These are phyloP conservation scores for Gyromitra esculenta DNA, from an alignment of 2,329 filamentous ascomycete genomes.

Conservation along the genomic window DNA sequence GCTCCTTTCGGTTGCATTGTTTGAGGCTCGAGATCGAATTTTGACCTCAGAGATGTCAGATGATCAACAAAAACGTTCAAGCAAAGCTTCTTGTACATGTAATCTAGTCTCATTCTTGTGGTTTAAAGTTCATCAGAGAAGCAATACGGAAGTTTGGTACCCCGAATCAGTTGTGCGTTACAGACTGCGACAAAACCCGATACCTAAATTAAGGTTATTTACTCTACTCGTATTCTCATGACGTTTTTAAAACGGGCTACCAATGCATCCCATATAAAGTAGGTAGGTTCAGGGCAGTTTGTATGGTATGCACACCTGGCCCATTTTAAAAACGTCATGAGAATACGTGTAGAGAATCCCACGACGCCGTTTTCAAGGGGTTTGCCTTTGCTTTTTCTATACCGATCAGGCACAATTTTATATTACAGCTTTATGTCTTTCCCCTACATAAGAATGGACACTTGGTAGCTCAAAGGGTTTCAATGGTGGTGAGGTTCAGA, in stretches of 20 bases:
- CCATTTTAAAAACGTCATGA: no score
- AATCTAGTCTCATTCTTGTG: neutral
- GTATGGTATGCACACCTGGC: no score
- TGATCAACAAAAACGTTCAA: constrained; percentile 1
- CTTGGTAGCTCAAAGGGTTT: neutral
- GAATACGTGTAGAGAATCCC: neutral
- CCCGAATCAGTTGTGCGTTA: constrained; percentile 9
- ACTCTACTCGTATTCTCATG: neutral
- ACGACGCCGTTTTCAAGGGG: constrained; percentile 5
- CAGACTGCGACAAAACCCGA: neutral
- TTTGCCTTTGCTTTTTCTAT: constrained; percentile 27
- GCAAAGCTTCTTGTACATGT: neutral
- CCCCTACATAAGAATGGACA: neutral
- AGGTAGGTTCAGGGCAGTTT: no score
- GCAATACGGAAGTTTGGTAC: neutral
- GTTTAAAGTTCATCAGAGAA: neutral
- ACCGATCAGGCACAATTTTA: constrained; percentile 29
- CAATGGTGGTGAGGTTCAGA: neutral
- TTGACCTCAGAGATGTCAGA: constrained; percentile 6
- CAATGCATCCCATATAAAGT: no score
- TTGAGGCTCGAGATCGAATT: constrained; percentile 13
- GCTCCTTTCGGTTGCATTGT: constrained; percentile 17
- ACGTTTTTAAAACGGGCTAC: no score
- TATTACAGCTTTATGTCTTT: constrained; percentile 3
- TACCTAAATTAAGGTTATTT: neutral